These are phyloP conservation scores for Populus davidiana DNA, from an alignment of 345 rosid species.

Conservation along the genomic window DNA sequence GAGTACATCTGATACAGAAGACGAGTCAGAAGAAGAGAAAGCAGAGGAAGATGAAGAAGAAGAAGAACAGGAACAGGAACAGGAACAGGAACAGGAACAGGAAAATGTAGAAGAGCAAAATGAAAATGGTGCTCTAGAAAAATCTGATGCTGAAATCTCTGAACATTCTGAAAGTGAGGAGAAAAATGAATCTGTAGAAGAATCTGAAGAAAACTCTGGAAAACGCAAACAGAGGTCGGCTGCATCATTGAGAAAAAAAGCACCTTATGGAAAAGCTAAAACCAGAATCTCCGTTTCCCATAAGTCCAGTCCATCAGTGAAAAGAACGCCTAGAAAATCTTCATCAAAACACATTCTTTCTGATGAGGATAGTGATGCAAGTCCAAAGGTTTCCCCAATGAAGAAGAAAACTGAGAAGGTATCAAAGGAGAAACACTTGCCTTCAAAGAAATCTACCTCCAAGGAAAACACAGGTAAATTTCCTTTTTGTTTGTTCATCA, in stretches of 20 bases:
- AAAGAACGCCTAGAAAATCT: conserved; percentile 47
- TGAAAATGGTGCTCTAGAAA: conserved; percentile 55
- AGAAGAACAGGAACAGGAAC: conserved; percentile 40
- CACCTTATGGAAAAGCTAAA: conserved; percentile 54
- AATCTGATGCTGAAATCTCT: conserved; percentile 57
- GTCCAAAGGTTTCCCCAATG: conserved; percentile 58
- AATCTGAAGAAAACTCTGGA: conserved; percentile 64
- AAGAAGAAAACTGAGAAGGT: conserved; percentile 46
- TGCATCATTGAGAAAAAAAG: conserved; percentile 43
- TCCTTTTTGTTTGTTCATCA: background rate
- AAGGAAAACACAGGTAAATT: conserved; percentile 66
- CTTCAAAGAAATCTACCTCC: conserved; percentile 48
- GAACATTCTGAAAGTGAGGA: conserved; percentile 65
- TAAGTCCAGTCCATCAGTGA: conserved; percentile 47
- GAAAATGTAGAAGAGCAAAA: conserved; percentile 45
- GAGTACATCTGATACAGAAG: conserved; percentile 43
- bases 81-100: conserved; percentile 42
- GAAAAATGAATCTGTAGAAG: conserved; percentile 60
- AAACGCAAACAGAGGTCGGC: conserved; percentile 55
- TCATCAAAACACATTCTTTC: conserved; percentile 42
- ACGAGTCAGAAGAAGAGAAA: conserved; percentile 54
- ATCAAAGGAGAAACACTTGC: conserved; percentile 39
- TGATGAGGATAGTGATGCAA: conserved; percentile 55
- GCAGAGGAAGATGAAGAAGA: conserved; percentile 24
- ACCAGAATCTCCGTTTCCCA: conserved; percentile 32